Conservation (phyloP, 2,329 filamentous ascomycete genomes). For the Colletotrichum liriopes region DNA sequence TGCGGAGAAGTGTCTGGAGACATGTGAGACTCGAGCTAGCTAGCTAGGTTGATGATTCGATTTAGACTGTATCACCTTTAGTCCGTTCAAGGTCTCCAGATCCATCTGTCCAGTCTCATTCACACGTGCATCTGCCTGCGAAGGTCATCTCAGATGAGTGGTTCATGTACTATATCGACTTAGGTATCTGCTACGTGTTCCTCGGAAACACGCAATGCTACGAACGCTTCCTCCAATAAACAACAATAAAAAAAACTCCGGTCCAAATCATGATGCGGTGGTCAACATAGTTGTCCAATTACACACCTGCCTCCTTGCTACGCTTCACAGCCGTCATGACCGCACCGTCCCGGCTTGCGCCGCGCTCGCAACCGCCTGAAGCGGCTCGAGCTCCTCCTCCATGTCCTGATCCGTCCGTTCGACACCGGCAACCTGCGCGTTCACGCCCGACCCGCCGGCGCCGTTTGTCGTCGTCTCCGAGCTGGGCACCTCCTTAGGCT, state of each 20-base stretch:
- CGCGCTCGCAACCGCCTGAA: slow-evolving; percentile 40
- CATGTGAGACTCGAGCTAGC: slow-evolving; percentile 30
- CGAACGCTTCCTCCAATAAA: background rate
- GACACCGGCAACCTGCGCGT: slow-evolving; percentile 31
- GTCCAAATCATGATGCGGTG: slow-evolving; percentile 7
- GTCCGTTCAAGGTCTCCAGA: background rate
- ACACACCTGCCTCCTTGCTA: background rate
- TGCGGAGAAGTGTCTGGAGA: slow-evolving; percentile 5
- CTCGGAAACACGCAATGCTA: slow-evolving; percentile 25
- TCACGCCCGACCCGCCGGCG: slow-evolving; percentile 3
- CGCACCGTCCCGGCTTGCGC: slow-evolving; percentile 16
- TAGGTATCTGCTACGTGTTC: slow-evolving; percentile 31
- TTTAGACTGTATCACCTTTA: background rate
- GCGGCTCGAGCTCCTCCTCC: slow-evolving; percentile 44
- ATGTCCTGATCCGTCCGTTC: slow-evolving; percentile 39
- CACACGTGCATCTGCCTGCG: background rate
- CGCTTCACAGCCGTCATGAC: slow-evolving; percentile 9
- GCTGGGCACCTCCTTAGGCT: slow-evolving; percentile 40
- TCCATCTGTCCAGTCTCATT: background rate
- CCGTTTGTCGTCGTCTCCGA: slow-evolving; percentile 6
- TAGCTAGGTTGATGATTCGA: background rate
- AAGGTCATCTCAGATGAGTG: background rate
- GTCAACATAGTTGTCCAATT: background rate
- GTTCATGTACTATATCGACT: slow-evolving; percentile 6
- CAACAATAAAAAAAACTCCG: slow-evolving; percentile 11